Base-by-base conservation (phyloP, 306 rosid genomes). In the Glycine latifolia region DNA sequence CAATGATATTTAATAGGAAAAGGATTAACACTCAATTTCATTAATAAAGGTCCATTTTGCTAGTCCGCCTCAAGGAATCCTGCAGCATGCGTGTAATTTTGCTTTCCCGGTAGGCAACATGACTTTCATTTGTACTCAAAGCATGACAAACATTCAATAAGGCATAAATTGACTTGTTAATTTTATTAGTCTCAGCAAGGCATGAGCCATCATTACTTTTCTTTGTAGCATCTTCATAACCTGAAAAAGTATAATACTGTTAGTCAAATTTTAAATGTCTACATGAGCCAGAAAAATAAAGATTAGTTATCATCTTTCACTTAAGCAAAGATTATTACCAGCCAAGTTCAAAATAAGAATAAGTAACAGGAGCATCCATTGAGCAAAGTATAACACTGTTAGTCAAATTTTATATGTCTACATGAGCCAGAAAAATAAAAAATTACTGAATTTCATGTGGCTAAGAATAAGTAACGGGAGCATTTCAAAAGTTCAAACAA, bases 71-170 rank as follows among this genome's bases (percentile, higher is more conserved):
- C 75, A 95, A 74, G n/a, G 98, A 89, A 71, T 91, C 98, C 84
- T 90, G 97, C 72, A 95, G 84, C 77, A 93, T 81, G 75, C 92
- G 94, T n/a, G 97, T 89, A 37, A 95, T 89, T 84, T 95, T 95
- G 87, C 96, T 95, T 81, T 93, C 98, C 20, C 99, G 92, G 41
- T 86, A 95, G 7, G 95, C 98, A 20, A 95, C 93, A 76, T 81
- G 94, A 41, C 77, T 85, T 78, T 82, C 94, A 58, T 82, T 88
- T 63, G 83, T 73, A 80, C 87, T 89, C 87, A 95, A 66, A 10
- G 98, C 90, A 54, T 89, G 86, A 60, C 87, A 78, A 56, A 93
- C 96, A 76, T 91, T 95, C 71, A 89, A 8, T 47, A 95, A 47
- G 56, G 97, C 92, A 85, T 93, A 87, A 10, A 93, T 87, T 49